Evolutionary conservation across 345 rosid genomes (phyloP).

Genomic region (Salix exigua): DNA sequence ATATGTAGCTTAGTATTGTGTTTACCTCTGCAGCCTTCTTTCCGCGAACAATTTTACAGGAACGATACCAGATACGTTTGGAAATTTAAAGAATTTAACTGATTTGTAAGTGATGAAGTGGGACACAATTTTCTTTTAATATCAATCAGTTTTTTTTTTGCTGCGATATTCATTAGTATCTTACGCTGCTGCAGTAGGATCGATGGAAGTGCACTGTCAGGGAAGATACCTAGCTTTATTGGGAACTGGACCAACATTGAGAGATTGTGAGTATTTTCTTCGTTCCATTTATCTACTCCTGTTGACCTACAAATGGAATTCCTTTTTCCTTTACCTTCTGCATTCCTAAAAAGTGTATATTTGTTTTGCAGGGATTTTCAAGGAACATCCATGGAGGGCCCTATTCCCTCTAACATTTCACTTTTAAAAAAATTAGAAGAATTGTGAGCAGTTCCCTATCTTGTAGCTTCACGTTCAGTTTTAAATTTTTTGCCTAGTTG

Average conservation of each 20-base stretch:
- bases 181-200: conserved; percentile 46
- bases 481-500: neutral
- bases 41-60: conserved; percentile 75
- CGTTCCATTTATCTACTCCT: neutral
- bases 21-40: conserved; percentile 41
- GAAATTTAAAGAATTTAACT: conserved; percentile 54
- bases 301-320: neutral
- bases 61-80: conserved; percentile 63
- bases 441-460: conserved; percentile 46
- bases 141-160: neutral
- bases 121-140: neutral
- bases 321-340: neutral
- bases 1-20: neutral
- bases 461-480: neutral
- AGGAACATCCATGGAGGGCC: conserved; percentile 84
- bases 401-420: conserved; percentile 69
- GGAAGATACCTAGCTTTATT: conserved; percentile 70
- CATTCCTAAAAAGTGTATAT: neutral
- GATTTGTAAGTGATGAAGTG: conserved; percentile 57
- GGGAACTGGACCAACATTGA: conserved; percentile 69
- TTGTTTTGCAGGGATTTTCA: conserved; percentile 56
- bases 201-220: conserved; percentile 70
- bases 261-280: conserved; percentile 50
- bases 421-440: conserved; percentile 40
- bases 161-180: neutral